Conservation (phyloP, 2,329 filamentous ascomycete genomes). For the Anisogramma anomala region DNA sequence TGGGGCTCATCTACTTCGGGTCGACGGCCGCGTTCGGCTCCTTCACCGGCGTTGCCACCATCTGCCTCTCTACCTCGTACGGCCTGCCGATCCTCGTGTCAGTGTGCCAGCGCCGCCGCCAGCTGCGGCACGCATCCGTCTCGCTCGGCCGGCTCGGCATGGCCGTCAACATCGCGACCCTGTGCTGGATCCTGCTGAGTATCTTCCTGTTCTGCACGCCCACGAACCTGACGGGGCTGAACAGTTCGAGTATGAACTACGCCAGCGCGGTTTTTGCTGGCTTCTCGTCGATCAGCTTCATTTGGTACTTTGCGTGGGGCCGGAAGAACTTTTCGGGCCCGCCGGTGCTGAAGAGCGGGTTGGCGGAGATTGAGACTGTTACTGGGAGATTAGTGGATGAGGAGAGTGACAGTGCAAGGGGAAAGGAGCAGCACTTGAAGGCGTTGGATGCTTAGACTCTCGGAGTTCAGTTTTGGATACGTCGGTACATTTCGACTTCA, state of each 20-base stretch:
- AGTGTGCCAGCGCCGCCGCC: conserved; percentile 52
- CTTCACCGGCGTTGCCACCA: conserved; percentile 70
- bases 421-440: not conserved
- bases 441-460: not conserved
- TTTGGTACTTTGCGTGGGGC: conserved; percentile 53
- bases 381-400: conserved; percentile 2
- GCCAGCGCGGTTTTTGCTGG: conserved; percentile 54
- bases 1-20: conserved; percentile 71
- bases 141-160: conserved; percentile 59
- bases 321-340: conserved; percentile 54
- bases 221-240: conserved; percentile 42
- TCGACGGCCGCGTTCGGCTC: conserved; percentile 66
- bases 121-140: conserved; percentile 54
- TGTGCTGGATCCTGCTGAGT: conserved; percentile 60
- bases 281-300: conserved; percentile 46
- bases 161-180: conserved; percentile 53
- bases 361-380: not conserved
- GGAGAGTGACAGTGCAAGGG: not conserved
- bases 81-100: conserved; percentile 64
- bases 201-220: conserved; percentile 70
- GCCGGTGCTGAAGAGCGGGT: conserved; percentile 21
- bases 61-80: conserved; percentile 65
- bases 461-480: not conserved
- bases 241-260: conserved; percentile 51
- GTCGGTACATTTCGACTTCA: not conserved